A percentile compares a stretch with the other conserved stretches of the same genome.
These are phyloP conservation scores for Colletotrichum lupini DNA, from an alignment of 2,329 filamentous ascomycete species.

Conservation along the genomic window DNA sequence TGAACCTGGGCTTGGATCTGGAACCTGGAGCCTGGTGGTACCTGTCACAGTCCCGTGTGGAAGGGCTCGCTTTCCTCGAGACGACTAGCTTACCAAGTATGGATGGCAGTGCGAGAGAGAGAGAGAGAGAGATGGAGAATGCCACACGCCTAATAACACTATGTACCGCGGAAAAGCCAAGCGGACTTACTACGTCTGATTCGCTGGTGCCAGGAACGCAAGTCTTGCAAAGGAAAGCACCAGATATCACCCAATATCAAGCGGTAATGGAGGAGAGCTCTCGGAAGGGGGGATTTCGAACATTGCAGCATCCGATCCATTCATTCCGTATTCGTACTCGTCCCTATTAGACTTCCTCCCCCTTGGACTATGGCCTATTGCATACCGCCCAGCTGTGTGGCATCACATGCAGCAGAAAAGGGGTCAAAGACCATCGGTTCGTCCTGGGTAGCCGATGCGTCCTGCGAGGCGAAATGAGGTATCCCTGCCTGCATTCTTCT, in stretches of 20 bases:
- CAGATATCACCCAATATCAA: neutral
- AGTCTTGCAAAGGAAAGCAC: neutral
- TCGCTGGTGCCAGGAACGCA: neutral
- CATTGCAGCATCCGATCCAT: neutral
- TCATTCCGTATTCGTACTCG: neutral
- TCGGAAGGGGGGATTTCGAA: neutral
- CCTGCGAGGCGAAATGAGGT: neutral
- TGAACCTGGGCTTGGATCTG: no score
- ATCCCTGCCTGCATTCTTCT: neutral
- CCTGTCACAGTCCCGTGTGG: no score
- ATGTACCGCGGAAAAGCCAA: no score
- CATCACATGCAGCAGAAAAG: neutral
- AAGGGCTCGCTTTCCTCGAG: neutral
- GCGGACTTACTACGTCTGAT: neutral
- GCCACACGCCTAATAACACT: no score
- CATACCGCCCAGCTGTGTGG: neutral
- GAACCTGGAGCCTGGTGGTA: no score
- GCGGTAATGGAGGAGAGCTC: neutral
- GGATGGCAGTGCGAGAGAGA: neutral
- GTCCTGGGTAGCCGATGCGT: neutral
- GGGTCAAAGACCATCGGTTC: neutral
- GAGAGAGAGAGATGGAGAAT: neutral
- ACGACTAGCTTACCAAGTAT: neutral
- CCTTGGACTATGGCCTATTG: neutral
- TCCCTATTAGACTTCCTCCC: neutral